Evolutionary conservation across 2,329 filamentous ascomycete species (phyloP), one percentile per base, ranked within the genome.

Genomic region (Fusarium agapanthi): DNA sequence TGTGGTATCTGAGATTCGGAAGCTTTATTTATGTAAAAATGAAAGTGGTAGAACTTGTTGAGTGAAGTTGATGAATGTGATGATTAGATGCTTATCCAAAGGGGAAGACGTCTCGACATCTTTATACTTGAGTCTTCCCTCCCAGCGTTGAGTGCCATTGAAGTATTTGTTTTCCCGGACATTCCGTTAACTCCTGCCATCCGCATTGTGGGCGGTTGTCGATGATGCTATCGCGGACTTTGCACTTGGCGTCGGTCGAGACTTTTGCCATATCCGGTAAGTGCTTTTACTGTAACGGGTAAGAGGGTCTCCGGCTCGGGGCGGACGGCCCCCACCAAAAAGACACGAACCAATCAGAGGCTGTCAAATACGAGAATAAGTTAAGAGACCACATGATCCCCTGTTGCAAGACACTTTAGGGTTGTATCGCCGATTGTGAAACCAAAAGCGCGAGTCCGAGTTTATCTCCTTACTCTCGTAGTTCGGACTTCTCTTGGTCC

Each of bases 241-340:
- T 60, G 34, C n/a, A 32, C 22, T 40, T 24, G 16, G 28, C 20
- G 35, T 34, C 45, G 51, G 56, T 28, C 47, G 56, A 40, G 53
- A 59, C 10, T n/a, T 53, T 71, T 71, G 24, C 71, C 40, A 24
- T 10, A 59, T 71, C 38, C 13, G 40, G 70, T 57, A 67, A 72
- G 47, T 57, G 56, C 14, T 15, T 38, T 68, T 68, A 37, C 71
- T 8, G 12, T 7, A 59, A 56, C 38, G 4, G 40, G 70, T 57
- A 73, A 72, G 47, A 30, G 37, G 50, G n/a, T 53, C 60, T 40
- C 50, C 60, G 51, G 8, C 5, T 7, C 3, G n/a, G 35, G 5
- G 20, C 20, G 18, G 8, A 22, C 1, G 8, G 14, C 7, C 38
- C 34, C 51, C 51, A 50, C 24, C 4, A 10, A 5, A 1, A 6